A percentile compares a stretch with the other conserved stretches of the same genome.
These are phyloP conservation scores for Dalbergia cochinchinensis DNA, from an alignment of 306 rosid species.

Conservation along the genomic window DNA sequence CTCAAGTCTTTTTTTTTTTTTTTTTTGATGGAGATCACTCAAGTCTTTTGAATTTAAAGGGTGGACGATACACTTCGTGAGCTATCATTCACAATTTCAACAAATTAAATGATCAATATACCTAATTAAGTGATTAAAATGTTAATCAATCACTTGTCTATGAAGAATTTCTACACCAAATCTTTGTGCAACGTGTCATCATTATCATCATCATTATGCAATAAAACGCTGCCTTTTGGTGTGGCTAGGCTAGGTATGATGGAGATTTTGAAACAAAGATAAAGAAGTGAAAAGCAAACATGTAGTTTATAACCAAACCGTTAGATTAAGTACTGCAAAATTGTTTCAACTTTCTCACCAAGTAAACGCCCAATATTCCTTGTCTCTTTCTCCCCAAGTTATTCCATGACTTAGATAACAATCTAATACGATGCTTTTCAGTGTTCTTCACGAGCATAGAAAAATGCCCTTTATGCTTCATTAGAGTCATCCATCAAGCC, in stretches of 20 bases:
- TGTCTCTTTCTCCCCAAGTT: slow-evolving; percentile 34
- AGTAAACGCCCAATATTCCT: neutral
- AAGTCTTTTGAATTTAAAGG: no score
- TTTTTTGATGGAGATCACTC: no score
- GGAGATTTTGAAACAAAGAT: neutral
- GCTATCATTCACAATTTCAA: no score
- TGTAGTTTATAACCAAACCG: neutral
- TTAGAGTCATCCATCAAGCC: neutral
- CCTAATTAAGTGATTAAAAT: no score
- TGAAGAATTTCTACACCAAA: neutral
- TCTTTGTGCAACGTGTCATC: neutral
- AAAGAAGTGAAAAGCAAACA: neutral
- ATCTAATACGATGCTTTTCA: slow-evolving; percentile 14
- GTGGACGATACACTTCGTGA: no score
- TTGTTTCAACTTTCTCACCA: slow-evolving; percentile 1
- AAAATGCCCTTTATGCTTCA: neutral
- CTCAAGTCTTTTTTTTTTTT: no score
- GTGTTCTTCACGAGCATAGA: neutral
- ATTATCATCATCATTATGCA: neutral
- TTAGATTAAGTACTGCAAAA: neutral
- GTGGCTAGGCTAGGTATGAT: neutral
- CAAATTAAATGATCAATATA: no score
- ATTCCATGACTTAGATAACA: neutral
- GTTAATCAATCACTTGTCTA: no score
- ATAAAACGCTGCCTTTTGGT: neutral